A percentile compares a stretch with the other conserved stretches of the same genome.
These are phyloP conservation scores for Plantago elongata DNA, from an alignment of 257 asterid genomes.

Conservation along the genomic window DNA sequence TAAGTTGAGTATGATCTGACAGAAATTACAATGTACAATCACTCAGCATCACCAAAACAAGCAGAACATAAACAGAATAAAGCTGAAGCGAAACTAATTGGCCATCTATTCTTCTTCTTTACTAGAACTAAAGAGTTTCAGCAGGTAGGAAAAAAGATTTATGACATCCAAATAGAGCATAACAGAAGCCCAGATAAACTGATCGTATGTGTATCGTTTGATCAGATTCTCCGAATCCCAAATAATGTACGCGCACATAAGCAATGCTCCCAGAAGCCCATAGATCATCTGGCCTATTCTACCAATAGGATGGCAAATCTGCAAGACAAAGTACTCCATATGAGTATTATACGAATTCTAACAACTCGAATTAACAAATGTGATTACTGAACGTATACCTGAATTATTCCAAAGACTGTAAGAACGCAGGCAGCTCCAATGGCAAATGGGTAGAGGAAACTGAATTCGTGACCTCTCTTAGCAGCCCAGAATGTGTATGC, in stretches of 20 bases:
- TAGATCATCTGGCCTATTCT: conserved; percentile 33
- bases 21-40: neutral
- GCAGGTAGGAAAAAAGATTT: conserved; percentile 35
- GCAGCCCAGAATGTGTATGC: conserved; percentile 78
- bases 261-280: conserved; percentile 31
- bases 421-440: conserved; percentile 35
- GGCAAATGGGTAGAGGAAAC: conserved; percentile 47
- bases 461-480: conserved; percentile 53
- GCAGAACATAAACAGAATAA: neutral
- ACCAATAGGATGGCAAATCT: conserved; percentile 57
- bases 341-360: no score
- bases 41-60: neutral
- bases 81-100: no score
- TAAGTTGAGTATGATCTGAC: neutral
- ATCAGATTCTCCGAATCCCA: conserved; percentile 46
- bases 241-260: conserved; percentile 45
- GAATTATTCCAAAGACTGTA: neutral
- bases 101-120: neutral
- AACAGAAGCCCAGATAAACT: conserved; percentile 61
- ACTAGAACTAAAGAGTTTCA: conserved; percentile 27
- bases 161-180: conserved; percentile 48
- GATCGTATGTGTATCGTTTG: conserved; percentile 42
- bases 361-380: neutral
- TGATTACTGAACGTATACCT: neutral
- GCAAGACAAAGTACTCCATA: conserved; percentile 17